A percentile compares a stretch with the other conserved stretches of the same genome.
Evolutionary conservation across 2,329 filamentous ascomycete genomes (phyloP).

Genomic region (Ophiognomonia clavigignenti-juglandacearum): DNA sequence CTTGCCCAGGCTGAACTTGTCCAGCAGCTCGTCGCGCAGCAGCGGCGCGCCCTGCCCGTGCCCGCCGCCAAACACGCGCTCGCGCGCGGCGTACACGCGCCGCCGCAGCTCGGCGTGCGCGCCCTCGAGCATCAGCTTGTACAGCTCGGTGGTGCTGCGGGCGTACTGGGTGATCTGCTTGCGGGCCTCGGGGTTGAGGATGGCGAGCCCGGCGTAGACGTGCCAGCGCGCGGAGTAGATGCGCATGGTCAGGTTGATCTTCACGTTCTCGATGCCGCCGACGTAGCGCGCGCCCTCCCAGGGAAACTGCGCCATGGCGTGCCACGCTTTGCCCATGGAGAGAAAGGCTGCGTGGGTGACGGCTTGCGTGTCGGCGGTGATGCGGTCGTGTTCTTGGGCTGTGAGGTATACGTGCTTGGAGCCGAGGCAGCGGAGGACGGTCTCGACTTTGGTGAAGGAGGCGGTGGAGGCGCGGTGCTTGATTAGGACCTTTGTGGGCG

Average conservation of each 20-base stretch:
- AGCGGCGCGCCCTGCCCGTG: conserved; percentile 64
- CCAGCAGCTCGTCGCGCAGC: conserved; percentile 77
- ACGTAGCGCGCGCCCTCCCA: conserved; percentile 97
- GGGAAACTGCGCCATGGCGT: conserved; percentile 89
- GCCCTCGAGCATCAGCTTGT: conserved; percentile 93
- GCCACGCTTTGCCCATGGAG: conserved; percentile 97
- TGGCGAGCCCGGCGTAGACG: conserved; percentile 95
- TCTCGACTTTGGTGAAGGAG: conserved; percentile 73
- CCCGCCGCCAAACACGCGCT: conserved; percentile 72
- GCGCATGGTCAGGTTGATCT: conserved; percentile 95
- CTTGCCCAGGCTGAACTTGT: conserved; percentile 80
- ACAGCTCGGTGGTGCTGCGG: conserved; percentile 84
- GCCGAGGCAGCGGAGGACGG: conserved; percentile 74
- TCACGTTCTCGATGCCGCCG: conserved; percentile 97
- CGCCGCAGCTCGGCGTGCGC: conserved; percentile 67
- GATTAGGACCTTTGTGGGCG: conserved; percentile 63
- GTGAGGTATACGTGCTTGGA: conserved; percentile 86
- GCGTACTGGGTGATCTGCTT: conserved; percentile 95
- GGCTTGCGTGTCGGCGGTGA: conserved; percentile 96
- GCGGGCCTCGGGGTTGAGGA: conserved; percentile 89
- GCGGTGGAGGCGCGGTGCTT: conserved; percentile 80
- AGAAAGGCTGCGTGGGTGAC: conserved; percentile 97
- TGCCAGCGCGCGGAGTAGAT: conserved; percentile 99
- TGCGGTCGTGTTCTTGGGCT: conserved; percentile 85
- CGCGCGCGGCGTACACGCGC: conserved; percentile 59